Evolutionary conservation across 2,329 filamentous ascomycete species (phyloP), one percentile per base, ranked within the genome.

Genomic region (Fusarium sp.): DNA sequence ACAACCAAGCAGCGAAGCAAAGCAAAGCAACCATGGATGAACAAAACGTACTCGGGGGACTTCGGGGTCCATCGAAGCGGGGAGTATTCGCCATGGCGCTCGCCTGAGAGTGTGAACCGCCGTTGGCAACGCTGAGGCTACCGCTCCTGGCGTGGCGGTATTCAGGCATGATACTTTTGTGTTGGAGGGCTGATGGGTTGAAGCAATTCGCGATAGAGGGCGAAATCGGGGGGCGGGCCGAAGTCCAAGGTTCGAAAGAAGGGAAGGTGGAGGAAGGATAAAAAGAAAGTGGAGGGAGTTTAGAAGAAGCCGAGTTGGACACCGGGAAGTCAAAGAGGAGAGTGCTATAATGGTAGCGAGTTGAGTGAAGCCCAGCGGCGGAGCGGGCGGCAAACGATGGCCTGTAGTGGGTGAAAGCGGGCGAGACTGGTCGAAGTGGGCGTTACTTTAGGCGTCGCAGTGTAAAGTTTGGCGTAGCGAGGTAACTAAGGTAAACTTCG

Each of bases 1-100:
- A 66, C 63, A 66, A 59, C 56, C 61, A 50, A 42, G 47, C 51
- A 66, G 26, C 42, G 44, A 48, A 35, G 31, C 26, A 54, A 36
- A 38, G 36, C 33, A 57, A 47, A 47, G 44, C 20, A 58, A 50
- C 31, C 24, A 31, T 42, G 51, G 28, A 26, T 24, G 41, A 15
- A n/a, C 35, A 61, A 13, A 24, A 77, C 77, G 64, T 85, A 89
- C 89, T 91, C 33, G 90, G 89, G 72, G 90, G 90, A 81, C 89
- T 91, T 76, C 89, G 83, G 51, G 90, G 88, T 70, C 88, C 88
- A 65, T 90, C 89, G 78, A 90, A 90, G 75, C 88, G 81, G 73
- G 80, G 77, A 70, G 78, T 74, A 36, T 63, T 57, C 62, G 82
- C 75, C 78, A 79, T 76, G 61, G 75, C 62, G 61, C 65, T 73